Evolutionary conservation across 495 filamentous ascomycete genomes (phyloP).

Genomic region (Podospora pseudocomata): DNA sequence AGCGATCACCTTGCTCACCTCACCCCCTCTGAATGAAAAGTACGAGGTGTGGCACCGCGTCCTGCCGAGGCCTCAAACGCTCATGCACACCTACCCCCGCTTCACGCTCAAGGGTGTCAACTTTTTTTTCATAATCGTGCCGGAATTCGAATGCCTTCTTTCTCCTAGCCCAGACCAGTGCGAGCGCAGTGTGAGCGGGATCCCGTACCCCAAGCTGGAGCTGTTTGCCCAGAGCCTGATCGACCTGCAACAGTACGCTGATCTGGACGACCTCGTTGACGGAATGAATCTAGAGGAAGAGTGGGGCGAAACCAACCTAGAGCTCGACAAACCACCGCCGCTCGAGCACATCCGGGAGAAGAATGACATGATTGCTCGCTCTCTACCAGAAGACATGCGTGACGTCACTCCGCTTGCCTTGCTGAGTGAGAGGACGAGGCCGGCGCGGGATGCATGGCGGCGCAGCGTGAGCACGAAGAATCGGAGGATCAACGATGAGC

Average conservation of each 20-base stretch:
- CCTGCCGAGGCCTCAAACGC: background rate
- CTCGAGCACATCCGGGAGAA: constrained; percentile 5
- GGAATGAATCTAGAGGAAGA: constrained; percentile 15
- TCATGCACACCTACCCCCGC: constrained; percentile 9
- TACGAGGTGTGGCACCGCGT: background rate
- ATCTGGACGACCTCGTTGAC: constrained; percentile 12
- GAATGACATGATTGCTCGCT: constrained; percentile 4
- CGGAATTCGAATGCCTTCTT: background rate
- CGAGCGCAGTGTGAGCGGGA: constrained; percentile 11
- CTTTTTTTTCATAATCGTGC: constrained; percentile 11
- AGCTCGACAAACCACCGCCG: constrained; percentile 25
- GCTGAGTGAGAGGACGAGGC: background rate
- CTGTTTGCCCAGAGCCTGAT: constrained; percentile 11
- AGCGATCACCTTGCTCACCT: background rate
- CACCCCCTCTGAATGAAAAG: background rate
- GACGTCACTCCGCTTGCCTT: background rate
- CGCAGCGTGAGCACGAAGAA: background rate
- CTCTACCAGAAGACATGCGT: background rate
- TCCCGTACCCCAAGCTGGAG: constrained; percentile 12
- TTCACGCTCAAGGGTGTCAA: background rate
- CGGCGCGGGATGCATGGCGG: background rate
- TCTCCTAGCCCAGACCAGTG: background rate
- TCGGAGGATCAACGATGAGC: constrained; percentile 4
- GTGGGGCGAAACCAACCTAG: constrained; percentile 9
- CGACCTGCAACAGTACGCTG: constrained; percentile 10